These are phyloP conservation scores for Rosa persica DNA, from an alignment of 306 rosid genomes.

Conservation along the genomic window DNA sequence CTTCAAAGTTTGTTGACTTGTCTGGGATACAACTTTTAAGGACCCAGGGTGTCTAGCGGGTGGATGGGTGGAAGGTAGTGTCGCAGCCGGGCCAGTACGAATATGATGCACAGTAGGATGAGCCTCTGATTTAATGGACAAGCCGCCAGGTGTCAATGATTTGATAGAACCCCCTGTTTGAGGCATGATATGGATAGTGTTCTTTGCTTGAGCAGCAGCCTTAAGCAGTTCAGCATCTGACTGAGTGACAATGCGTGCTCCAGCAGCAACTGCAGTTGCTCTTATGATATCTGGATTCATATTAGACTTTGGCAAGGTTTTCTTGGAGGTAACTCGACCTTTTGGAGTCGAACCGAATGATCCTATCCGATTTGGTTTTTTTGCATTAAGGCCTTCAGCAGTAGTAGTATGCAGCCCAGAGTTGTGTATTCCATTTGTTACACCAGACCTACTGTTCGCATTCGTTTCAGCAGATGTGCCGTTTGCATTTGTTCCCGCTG, in stretches of 20 bases:
- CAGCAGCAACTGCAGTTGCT: conserved; percentile 62
- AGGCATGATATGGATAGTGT: conserved; percentile 42
- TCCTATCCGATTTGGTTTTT: conserved; percentile 28
- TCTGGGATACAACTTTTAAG: conserved; percentile 25
- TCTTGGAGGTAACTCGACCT: conserved; percentile 41
- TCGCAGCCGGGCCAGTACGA: conserved; percentile 25
- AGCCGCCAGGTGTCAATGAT: conserved; percentile 22
- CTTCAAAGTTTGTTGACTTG: conserved; percentile 25
- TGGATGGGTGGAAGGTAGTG: conserved; percentile 12
- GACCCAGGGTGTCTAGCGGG: conserved; percentile 18
- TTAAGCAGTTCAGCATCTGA: conserved; percentile 49
- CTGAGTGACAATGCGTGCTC: conserved; percentile 60
- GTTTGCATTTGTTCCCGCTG: conserved; percentile 32
- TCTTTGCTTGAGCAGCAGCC: conserved; percentile 58
- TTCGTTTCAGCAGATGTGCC: conserved; percentile 12
- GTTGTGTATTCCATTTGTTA: conserved; percentile 35
- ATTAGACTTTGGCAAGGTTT: conserved; percentile 40
- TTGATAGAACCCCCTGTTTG: conserved; percentile 34
- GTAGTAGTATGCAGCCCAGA: conserved; percentile 34
- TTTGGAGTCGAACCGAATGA: conserved; percentile 40
- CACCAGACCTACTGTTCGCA: conserved; percentile 12
- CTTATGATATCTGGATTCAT: conserved; percentile 40
- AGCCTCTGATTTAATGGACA: too few relatives aligned
- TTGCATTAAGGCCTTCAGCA: conserved; percentile 30
- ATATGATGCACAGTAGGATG: conserved; percentile 27